Conservation (phyloP, 2,329 filamentous ascomycete genomes). For the Xylariaceae sp. region DNA sequence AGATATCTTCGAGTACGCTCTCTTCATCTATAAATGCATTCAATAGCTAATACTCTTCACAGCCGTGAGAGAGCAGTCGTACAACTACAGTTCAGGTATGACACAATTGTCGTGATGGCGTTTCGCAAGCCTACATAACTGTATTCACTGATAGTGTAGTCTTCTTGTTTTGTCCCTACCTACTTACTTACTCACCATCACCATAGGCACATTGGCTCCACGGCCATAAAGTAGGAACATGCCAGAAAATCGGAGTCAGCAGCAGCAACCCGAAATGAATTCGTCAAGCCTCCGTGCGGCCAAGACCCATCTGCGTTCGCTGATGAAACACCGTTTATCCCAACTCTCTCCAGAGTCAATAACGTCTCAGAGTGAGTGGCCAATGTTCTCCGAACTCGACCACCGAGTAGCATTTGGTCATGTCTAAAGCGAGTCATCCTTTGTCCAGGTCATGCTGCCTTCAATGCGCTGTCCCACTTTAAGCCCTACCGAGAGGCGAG, state of each 20-base stretch:
- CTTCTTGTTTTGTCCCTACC: too few species aligned
- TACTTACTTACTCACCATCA: too few species aligned
- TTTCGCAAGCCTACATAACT: too few species aligned
- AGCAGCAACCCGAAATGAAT: constrained; percentile 27
- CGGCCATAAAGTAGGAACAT: too few species aligned
- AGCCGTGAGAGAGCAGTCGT: too few species aligned
- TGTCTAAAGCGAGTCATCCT: constrained; percentile 7
- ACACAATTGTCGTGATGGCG: too few species aligned
- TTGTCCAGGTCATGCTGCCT: constrained; percentile 56
- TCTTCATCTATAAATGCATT: too few species aligned
- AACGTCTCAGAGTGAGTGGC: constrained; percentile 61
- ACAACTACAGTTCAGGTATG: too few species aligned
- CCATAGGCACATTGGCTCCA: too few species aligned
- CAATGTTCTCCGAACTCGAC: background rate
- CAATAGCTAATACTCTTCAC: too few species aligned
- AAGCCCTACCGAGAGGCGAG: constrained; percentile 70
- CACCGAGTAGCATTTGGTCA: background rate
- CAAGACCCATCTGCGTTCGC: constrained; percentile 69
- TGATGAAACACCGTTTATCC: constrained; percentile 63
- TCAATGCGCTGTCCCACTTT: constrained; percentile 59
- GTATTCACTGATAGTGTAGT: too few species aligned
- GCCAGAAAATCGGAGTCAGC: constrained; percentile 16
- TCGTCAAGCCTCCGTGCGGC: constrained; percentile 50
- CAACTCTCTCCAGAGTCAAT: constrained; percentile 57
- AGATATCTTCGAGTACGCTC: too few species aligned